A percentile compares a stretch with the other conserved stretches of the same genome.
Conservation (phyloP, 2,329 filamentous ascomycete genomes). For the Penicillium sp. region DNA sequence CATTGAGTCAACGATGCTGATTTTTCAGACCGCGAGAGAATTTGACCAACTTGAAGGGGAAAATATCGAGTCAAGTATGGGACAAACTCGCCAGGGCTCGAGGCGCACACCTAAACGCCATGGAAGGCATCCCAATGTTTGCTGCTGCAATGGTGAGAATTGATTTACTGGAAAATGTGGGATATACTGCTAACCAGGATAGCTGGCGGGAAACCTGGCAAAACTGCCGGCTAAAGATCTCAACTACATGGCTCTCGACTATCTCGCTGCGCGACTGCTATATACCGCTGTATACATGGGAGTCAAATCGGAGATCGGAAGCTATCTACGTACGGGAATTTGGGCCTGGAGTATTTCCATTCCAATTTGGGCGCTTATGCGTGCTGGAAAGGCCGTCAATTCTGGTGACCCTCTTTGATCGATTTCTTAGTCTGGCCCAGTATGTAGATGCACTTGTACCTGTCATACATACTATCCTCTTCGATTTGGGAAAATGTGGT, state of each 20-base stretch:
- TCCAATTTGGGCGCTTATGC: slow-evolving; percentile 36
- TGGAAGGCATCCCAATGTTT: slow-evolving; percentile 41
- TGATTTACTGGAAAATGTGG: too few relatives aligned
- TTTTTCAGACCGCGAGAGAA: slow-evolving; percentile 36
- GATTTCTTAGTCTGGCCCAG: background rate
- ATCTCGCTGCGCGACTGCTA: slow-evolving; percentile 35
- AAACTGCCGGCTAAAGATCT: slow-evolving; percentile 35
- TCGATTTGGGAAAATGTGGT: too few relatives aligned
- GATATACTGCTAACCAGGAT: background rate
- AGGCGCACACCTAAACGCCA: slow-evolving; percentile 40
- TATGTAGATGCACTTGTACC: too few relatives aligned
- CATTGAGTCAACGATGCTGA: background rate
- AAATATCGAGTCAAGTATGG: slow-evolving; percentile 28
- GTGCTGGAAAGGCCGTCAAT: slow-evolving; percentile 27
- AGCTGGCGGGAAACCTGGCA: slow-evolving; percentile 39
- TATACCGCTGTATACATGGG: slow-evolving; percentile 42
- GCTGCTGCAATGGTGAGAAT: slow-evolving; percentile 35
- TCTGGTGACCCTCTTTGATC: background rate
- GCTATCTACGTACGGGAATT: slow-evolving; percentile 37
- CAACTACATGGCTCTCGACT: slow-evolving; percentile 38
- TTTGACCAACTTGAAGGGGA: slow-evolving; percentile 32
- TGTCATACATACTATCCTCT: too few relatives aligned
- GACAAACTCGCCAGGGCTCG: slow-evolving; percentile 31
- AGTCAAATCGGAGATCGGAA: slow-evolving; percentile 33
- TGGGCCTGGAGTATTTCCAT: slow-evolving; percentile 40